Evolutionary conservation across 192 early-diverging fungal genomes (phyloP).

Genomic region (Funneliformis mosseae): DNA sequence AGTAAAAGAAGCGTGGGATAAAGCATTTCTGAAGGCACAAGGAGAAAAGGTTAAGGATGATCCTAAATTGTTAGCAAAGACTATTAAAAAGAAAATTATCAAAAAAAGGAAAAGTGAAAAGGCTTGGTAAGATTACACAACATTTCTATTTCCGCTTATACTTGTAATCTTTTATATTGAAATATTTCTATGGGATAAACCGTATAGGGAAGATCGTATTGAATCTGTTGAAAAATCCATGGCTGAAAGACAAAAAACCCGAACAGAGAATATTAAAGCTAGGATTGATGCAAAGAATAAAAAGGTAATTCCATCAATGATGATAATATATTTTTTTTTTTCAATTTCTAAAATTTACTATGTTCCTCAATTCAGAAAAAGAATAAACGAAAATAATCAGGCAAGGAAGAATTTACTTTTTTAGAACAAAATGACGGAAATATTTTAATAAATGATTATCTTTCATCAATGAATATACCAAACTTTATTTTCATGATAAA

Average conservation of each 20-base stretch:
- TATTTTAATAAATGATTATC: no score
- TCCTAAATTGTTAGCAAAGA: conserved; percentile 85
- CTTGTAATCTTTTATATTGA: background rate
- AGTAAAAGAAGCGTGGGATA: conserved; percentile 82
- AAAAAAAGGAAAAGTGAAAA: conserved; percentile 82
- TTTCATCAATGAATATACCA: no score
- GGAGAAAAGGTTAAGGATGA: conserved; percentile 96
- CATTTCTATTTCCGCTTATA: background rate
- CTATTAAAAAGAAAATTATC: conserved; percentile 81
- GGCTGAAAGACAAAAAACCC: conserved; percentile 73
- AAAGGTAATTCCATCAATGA: conserved; percentile 10
- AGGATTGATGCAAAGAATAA: conserved; percentile 81
- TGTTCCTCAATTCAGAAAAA: background rate
- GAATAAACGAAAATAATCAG: background rate
- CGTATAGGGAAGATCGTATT: conserved; percentile 60
- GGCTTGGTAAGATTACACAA: conserved; percentile 62
- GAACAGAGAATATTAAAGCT: conserved; percentile 83
- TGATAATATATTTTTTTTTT: background rate
- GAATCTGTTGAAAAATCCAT: conserved; percentile 62
- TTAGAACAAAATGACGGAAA: no score
- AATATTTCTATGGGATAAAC: background rate
- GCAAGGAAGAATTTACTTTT: no score
- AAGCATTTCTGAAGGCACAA: conserved; percentile 74
- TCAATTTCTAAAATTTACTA: background rate
- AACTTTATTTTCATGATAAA: no score